phyloP scores from a whole-genome alignment of 768 basidiomycete genomes.

The Mrakia hoshinonis region DNA sequence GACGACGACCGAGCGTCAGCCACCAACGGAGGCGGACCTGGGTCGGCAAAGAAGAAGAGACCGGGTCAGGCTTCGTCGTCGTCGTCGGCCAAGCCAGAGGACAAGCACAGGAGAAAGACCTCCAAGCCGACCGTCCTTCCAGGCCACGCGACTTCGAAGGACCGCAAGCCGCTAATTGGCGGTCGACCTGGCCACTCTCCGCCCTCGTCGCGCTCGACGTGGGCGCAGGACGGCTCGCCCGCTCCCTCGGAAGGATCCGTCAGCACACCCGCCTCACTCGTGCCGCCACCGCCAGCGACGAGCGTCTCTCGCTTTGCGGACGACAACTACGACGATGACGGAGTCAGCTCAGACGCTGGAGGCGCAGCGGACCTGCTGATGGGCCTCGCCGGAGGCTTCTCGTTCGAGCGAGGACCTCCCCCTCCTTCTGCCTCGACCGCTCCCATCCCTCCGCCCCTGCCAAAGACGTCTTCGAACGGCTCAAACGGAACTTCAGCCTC shows the following conservation, averaged over 20 bases:
- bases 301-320: conserved; percentile 57
- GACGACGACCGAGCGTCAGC: conserved; percentile 10
- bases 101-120: background rate
- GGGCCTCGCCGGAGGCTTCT: conserved; percentile 50
- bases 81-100: conserved; percentile 3
- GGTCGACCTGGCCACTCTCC: conserved; percentile 8
- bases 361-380: conserved; percentile 80
- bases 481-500: background rate
- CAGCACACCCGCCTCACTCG: conserved; percentile 36
- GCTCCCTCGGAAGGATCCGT: conserved; percentile 2
- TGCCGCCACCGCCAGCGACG: conserved; percentile 48
- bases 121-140: background rate
- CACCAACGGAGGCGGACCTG: background rate
- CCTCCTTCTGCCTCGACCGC: background rate
- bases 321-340: conserved; percentile 59
- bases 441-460: background rate
- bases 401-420: conserved; percentile 21
- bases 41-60: conserved; percentile 11
- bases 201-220: background rate
- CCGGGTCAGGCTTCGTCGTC: background rate
- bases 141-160: background rate
- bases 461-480: background rate
- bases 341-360: conserved; percentile 29
- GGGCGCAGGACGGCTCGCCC: background rate
- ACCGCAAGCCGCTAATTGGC: background rate